Base-by-base conservation (phyloP, 768 basidiomycete species). In the Amanita pseudoporphyria region DNA sequence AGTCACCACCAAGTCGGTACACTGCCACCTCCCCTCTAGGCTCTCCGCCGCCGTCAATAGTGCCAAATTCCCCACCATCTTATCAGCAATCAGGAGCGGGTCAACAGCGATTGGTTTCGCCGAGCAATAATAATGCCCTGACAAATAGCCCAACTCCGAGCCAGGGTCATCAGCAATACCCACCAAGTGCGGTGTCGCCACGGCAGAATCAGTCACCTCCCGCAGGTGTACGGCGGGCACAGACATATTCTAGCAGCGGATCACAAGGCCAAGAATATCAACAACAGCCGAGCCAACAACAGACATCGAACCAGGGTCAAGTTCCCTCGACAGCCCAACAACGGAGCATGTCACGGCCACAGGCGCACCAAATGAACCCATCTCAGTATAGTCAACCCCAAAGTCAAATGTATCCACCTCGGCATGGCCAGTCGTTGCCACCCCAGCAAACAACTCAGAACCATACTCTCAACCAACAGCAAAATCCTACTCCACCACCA, bases 391-490 rank as follows among this genome's bases (percentile, higher is more conserved):
- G 7, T 21, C 45, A 37, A 32, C 32, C 26, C 43, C 28, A 4
- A 31, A 35, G 32, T 48, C 51, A 57, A 31, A 46, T 47, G 22
- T 28, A 44, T 10, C 38, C 41, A n/a, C 48, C 51, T 42, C 45
- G 49, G 28, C 56, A 56, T 24, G 37, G 54, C n/a, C 53, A 48
- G 28, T 53, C 54, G 18, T 49, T 48, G 52, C 55, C 55, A 37
- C 49, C 41, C 45, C 49, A 19, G 18, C 51, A 40, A 45, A 32
- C 53, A 14, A 35, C 21, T 45, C 55, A 48, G 46, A 48, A 47
- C 19, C 19, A 19, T 13, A 10, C 16, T 19, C 6, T 21, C 9
- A 7, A 41, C 21, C 40, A 41, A 21, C 19, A 3, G n/a, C 36
- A 37, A 16, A 28, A 28, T 28, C 26, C 26, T 28, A 7, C 7